Conservation (phyloP, 495 filamentous ascomycete genomes). For the Neohortaea acidophila region DNA sequence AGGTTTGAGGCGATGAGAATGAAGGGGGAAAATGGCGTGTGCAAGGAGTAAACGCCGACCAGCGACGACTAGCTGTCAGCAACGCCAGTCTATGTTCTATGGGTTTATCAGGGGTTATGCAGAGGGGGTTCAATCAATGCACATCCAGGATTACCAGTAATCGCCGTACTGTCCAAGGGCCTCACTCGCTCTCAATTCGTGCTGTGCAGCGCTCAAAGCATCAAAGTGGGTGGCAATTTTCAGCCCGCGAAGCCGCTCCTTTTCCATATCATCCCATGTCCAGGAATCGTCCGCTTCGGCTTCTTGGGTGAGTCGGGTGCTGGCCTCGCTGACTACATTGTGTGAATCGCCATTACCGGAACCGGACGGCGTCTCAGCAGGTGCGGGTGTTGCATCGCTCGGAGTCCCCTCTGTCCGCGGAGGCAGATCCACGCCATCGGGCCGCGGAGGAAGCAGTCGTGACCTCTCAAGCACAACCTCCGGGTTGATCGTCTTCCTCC, state of each 20-base stretch:
- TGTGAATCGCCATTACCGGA: no score
- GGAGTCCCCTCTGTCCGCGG: slow-evolving; percentile 10
- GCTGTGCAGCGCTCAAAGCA: slow-evolving; percentile 24
- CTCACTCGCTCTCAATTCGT: slow-evolving; percentile 23
- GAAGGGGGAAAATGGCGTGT: no score
- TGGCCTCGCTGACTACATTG: slow-evolving; percentile 8
- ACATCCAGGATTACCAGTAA: slow-evolving; percentile 24
- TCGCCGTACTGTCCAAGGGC: slow-evolving; percentile 28
- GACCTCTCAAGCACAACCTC: slow-evolving; percentile 56
- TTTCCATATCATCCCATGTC: slow-evolving; percentile 30
- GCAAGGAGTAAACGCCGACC: no score
- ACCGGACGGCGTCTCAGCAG: slow-evolving; percentile 8
- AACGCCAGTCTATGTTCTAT: no score
- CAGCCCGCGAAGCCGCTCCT: slow-evolving; percentile 25
- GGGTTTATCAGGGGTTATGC: no score
- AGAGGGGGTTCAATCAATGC: no score
- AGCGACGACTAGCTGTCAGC: no score
- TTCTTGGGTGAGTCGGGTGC: slow-evolving; percentile 4
- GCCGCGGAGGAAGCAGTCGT: slow-evolving; percentile 48
- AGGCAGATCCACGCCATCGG: slow-evolving; percentile 14
- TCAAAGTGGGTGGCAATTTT: slow-evolving; percentile 25
- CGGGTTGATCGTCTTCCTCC: slow-evolving; percentile 68
- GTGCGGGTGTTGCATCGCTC: slow-evolving; percentile 1
- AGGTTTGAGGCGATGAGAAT: no score
- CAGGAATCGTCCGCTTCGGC: slow-evolving; percentile 19